A percentile compares a stretch with the other conserved stretches of the same genome.
Conservation (phyloP, 805 yeast genomes). For the Kazachstania viticola region DNA sequence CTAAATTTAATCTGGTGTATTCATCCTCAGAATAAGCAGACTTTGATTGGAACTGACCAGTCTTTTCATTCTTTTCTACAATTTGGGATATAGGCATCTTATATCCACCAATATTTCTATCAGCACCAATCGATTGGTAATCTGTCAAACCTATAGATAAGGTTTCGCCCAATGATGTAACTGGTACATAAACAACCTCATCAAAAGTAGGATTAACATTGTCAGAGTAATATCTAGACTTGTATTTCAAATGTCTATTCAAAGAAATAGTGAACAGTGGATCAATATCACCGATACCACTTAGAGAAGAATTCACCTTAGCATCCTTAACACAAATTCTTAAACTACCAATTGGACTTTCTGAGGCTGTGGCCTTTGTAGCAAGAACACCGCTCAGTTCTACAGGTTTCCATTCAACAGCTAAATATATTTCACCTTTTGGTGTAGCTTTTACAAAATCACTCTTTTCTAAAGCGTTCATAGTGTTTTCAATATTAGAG, state of each 20-base stretch:
- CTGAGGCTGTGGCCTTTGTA: slow-evolving; percentile 31
- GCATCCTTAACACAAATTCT: slow-evolving; percentile 49
- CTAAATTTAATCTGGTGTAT: slow-evolving; percentile 24
- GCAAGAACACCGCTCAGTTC: slow-evolving; percentile 40
- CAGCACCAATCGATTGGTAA: slow-evolving; percentile 51
- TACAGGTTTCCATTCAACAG: slow-evolving; percentile 63
- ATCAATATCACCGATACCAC: slow-evolving; percentile 62
- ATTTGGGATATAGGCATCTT: slow-evolving; percentile 39
- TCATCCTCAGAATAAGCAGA: slow-evolving; percentile 42
- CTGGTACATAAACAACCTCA: slow-evolving; percentile 47
- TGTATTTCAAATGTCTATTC: slow-evolving; percentile 46
- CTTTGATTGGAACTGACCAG: slow-evolving; percentile 37
- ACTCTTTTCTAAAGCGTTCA: slow-evolving; percentile 33
- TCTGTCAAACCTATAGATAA: slow-evolving; percentile 51
- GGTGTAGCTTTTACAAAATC: slow-evolving; percentile 40
- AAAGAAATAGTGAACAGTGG: slow-evolving; percentile 55
- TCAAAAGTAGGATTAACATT: slow-evolving; percentile 49
- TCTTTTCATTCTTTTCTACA: slow-evolving; percentile 30
- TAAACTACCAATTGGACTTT: slow-evolving; percentile 49
- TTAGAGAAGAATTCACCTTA: slow-evolving; percentile 38
- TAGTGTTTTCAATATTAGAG: slow-evolving; percentile 38
- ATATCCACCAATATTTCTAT: slow-evolving; percentile 51
- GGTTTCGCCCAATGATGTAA: slow-evolving; percentile 48
- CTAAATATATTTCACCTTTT: slow-evolving; percentile 41
- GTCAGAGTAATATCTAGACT: slow-evolving; percentile 43